These are phyloP conservation scores for Ilyonectria robusta DNA, from an alignment of 2,329 filamentous ascomycete genomes.

Conservation along the genomic window DNA sequence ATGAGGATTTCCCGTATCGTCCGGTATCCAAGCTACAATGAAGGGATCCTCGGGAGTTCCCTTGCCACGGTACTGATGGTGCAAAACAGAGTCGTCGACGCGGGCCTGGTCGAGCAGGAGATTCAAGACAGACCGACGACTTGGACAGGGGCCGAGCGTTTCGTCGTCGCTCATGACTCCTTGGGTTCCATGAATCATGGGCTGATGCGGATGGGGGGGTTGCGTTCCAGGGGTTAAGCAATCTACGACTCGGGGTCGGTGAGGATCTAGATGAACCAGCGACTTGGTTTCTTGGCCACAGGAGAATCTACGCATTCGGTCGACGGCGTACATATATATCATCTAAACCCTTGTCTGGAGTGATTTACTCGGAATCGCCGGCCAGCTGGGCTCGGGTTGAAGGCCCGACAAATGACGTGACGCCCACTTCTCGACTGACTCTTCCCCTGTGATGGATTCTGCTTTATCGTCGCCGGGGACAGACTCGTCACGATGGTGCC, in stretches of 20 bases:
- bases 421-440: not conserved
- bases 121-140: slow-evolving; percentile 40
- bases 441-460: not conserved
- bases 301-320: not conserved
- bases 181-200: not conserved
- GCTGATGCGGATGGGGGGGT: not conserved
- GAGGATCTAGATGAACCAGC: slow-evolving; percentile 7
- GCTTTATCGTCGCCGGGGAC: not conserved
- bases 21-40: slow-evolving; percentile 75
- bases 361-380: not conserved
- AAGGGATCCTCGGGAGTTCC: slow-evolving; percentile 79
- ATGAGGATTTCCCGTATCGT: slow-evolving; percentile 78
- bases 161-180: slow-evolving; percentile 23
- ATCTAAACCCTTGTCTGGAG: not conserved
- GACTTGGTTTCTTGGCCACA: not conserved
- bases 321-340: not conserved
- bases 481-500: slow-evolving; percentile 7
- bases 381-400: not conserved
- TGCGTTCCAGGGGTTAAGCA: not conserved
- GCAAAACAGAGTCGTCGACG: slow-evolving; percentile 69
- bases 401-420: slow-evolving; percentile 1
- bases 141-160: slow-evolving; percentile 11
- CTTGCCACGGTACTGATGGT: slow-evolving; percentile 69
- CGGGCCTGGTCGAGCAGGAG: slow-evolving; percentile 71
- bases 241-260: not conserved